These are phyloP conservation scores for Singerocomus rubriflavus DNA, from an alignment of 1,284 basidiomycete species.

Conservation along the genomic window DNA sequence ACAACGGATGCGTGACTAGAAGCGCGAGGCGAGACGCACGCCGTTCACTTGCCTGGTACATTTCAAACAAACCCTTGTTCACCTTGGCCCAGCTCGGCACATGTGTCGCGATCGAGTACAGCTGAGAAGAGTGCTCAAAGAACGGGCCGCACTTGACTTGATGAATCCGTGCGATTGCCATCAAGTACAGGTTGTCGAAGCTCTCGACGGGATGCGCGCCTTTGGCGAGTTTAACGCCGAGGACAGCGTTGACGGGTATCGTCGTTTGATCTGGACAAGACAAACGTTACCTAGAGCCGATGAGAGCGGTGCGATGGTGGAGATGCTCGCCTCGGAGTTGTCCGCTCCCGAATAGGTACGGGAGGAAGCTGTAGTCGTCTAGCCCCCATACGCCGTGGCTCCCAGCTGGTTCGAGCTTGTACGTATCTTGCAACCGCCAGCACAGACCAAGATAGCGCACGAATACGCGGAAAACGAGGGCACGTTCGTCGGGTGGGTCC, in stretches of 20 bases:
- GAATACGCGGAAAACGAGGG: constrained; percentile 65
- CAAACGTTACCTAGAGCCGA: constrained; percentile 13
- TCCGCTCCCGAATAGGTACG: constrained; percentile 90
- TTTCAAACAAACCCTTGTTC: constrained; percentile 87
- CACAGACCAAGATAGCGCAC: constrained; percentile 78
- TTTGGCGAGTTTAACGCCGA: constrained; percentile 49
- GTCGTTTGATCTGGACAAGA: constrained; percentile 51
- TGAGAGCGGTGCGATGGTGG: constrained; percentile 3
- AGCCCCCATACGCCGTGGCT: constrained; percentile 98
- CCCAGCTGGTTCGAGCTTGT: constrained; percentile 92
- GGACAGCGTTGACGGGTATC: constrained; percentile 57
- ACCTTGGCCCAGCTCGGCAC: constrained; percentile 91
- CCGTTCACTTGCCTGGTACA: constrained; percentile 71
- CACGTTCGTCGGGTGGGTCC: constrained; percentile 52
- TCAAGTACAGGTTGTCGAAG: constrained; percentile 69
- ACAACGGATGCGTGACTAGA: neutral
- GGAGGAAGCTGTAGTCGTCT: constrained; percentile 90
- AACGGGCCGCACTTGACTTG: constrained; percentile 85
- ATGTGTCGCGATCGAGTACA: constrained; percentile 81
- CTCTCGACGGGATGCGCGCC: constrained; percentile 30
- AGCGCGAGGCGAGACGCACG: neutral
- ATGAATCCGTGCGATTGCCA: constrained; percentile 77
- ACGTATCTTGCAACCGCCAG: constrained; percentile 86
- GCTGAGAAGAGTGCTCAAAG: constrained; percentile 89
- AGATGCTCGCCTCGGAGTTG: constrained; percentile 69